These are phyloP conservation scores for Trapa bicornis DNA, from an alignment of 345 rosid species.

Conservation along the genomic window DNA sequence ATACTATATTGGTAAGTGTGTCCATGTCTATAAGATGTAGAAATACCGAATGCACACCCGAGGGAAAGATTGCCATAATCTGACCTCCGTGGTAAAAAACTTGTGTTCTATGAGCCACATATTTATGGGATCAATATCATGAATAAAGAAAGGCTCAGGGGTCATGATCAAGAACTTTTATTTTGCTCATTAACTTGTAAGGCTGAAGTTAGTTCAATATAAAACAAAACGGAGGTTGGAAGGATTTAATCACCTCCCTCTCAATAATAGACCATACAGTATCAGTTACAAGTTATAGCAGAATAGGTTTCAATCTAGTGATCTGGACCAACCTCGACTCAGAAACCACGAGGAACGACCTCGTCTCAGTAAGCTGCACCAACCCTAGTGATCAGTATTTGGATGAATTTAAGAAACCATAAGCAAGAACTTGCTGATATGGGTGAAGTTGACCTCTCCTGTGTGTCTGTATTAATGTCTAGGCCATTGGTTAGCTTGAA, in stretches of 20 bases:
- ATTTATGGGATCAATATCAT: neutral
- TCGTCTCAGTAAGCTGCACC: too few species aligned
- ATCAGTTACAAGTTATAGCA: too few species aligned
- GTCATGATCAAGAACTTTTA: too few species aligned
- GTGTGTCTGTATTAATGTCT: conserved; percentile 28
- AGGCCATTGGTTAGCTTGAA: conserved; percentile 28
- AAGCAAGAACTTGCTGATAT: conserved; percentile 25
- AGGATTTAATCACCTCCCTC: too few species aligned
- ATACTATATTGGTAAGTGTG: neutral
- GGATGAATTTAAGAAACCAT: neutral
- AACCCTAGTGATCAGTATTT: neutral
- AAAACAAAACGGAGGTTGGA: too few species aligned
- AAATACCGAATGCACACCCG: neutral
- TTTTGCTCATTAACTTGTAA: too few species aligned
- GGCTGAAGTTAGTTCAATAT: too few species aligned
- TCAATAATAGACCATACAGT: too few species aligned
- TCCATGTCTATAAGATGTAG: neutral
- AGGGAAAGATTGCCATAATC: neutral
- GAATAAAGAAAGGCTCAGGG: too few species aligned
- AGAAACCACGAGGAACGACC: neutral
- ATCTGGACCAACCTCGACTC: too few species aligned
- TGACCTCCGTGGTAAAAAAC: neutral
- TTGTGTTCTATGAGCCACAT: neutral
- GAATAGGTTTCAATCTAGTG: too few species aligned
- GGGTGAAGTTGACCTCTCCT: conserved; percentile 39